Percentiles rank a stretch among this genome's conserved stretches.
Conservation (phyloP, 2,329 filamentous ascomycete species). For the Scytalidium lignicola region DNA sequence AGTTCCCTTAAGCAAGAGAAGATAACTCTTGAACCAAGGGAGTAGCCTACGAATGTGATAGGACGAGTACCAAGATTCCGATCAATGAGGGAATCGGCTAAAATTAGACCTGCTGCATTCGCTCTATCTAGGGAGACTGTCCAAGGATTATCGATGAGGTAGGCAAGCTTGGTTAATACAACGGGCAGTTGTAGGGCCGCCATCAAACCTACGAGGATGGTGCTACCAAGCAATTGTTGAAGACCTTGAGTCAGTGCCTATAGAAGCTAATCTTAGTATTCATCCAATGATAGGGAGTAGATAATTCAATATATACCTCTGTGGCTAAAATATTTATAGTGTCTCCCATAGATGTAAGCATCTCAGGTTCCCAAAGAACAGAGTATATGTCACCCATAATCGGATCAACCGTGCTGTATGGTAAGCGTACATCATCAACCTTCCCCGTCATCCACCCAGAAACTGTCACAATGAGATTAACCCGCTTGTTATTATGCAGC, state of each 20-base stretch:
- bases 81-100: constrained; percentile 90
- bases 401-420: constrained; percentile 93
- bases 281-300: background rate
- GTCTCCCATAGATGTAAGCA: constrained; percentile 95
- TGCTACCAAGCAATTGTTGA: constrained; percentile 89
- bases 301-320: constrained; percentile 57
- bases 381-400: constrained; percentile 99
- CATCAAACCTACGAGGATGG: constrained; percentile 85
- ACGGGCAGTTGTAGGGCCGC: constrained; percentile 88
- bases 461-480: constrained; percentile 91
- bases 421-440: constrained; percentile 90
- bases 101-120: constrained; percentile 80
- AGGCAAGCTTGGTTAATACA: constrained; percentile 86
- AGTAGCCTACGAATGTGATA: constrained; percentile 92
- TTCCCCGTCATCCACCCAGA: constrained; percentile 99
- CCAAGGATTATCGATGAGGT: constrained; percentile 98
- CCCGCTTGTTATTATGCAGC: constrained; percentile 94
- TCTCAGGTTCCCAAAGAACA: constrained; percentile 94
- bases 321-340: constrained; percentile 98
- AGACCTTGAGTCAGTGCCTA: constrained; percentile 92
- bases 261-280: constrained; percentile 20
- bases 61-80: constrained; percentile 86
- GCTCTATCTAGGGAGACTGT: constrained; percentile 91
- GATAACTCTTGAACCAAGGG: constrained; percentile 85
- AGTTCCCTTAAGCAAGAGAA: constrained; percentile 88